A percentile compares a stretch with the other conserved stretches of the same genome.
Evolutionary conservation across 768 basidiomycete genomes (phyloP).

Genomic region (Psilocybe cubensis): DNA sequence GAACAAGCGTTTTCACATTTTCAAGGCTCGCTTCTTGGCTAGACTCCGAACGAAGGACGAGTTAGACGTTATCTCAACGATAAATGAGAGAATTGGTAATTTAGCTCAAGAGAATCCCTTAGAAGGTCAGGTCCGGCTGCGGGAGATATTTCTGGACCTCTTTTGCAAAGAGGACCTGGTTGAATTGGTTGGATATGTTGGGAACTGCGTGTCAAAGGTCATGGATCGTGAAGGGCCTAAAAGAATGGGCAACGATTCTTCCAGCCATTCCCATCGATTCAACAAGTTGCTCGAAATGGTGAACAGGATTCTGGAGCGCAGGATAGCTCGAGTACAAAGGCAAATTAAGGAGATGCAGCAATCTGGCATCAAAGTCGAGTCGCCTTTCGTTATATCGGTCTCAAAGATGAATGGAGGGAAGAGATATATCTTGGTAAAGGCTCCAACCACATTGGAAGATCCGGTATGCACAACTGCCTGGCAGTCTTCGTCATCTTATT

Average conservation of each 20-base stretch:
- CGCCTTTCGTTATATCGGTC: constrained; percentile 1
- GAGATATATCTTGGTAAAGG: background rate
- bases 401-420: constrained; percentile 9
- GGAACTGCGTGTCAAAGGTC: background rate
- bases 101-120: background rate
- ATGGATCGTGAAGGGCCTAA: constrained; percentile 7
- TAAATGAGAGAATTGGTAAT: background rate
- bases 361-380: constrained; percentile 4
- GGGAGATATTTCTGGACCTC: constrained; percentile 20
- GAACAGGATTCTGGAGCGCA: constrained; percentile 4
- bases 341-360: background rate
- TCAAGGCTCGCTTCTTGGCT: background rate
- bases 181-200: background rate
- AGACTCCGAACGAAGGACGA: background rate
- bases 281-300: constrained; percentile 13
- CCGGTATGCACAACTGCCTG: background rate
- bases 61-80: background rate
- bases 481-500: background rate
- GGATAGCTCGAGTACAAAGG: background rate
- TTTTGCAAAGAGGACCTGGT: background rate
- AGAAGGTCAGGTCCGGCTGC: background rate
- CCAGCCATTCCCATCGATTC: constrained; percentile 9
- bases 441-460: constrained; percentile 8
- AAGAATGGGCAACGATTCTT: constrained; percentile 1
- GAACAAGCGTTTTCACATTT: background rate